These are phyloP conservation scores for Rusavskia elegans DNA, from an alignment of 495 filamentous ascomycete genomes.

Conservation along the genomic window DNA sequence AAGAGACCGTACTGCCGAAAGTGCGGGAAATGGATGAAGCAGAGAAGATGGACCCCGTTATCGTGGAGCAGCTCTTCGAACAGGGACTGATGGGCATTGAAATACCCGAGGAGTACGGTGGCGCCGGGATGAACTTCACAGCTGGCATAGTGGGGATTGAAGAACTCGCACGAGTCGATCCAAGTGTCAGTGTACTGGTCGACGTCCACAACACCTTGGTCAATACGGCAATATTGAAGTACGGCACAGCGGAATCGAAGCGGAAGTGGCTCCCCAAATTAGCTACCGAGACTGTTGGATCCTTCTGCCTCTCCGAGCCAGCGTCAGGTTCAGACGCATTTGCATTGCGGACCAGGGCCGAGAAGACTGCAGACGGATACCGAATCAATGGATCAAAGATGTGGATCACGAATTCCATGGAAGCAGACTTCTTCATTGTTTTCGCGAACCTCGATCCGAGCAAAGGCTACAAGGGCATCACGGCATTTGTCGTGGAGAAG, in stretches of 20 bases:
- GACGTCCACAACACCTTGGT: conserved; percentile 98
- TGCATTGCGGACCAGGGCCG: conserved; percentile 76
- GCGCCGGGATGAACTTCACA: conserved; percentile 97
- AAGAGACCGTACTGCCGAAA: conserved; percentile 76
- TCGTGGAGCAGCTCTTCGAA: conserved; percentile 91
- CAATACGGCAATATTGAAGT: conserved; percentile 84
- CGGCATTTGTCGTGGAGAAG: conserved; percentile 90
- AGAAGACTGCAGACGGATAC: conserved; percentile 62
- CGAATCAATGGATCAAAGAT: conserved; percentile 86
- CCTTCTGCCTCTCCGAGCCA: conserved; percentile 93
- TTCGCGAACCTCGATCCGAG: conserved; percentile 86
- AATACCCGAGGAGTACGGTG: conserved; percentile 92
- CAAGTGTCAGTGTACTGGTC: conserved; percentile 80
- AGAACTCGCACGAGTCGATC: conserved; percentile 87
- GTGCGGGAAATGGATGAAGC: conserved; percentile 96
- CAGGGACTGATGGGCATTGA: conserved; percentile 96
- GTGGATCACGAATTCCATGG: conserved; percentile 98
- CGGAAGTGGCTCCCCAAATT: conserved; percentile 75
- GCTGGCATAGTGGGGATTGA: conserved; percentile 91
- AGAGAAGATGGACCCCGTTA: conserved; percentile 74
- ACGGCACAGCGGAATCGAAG: conserved; percentile 57
- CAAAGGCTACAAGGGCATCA: conserved; percentile 90
- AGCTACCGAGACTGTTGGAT: conserved; percentile 81
- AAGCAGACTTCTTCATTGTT: conserved; percentile 90
- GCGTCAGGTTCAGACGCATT: conserved; percentile 91